These are phyloP conservation scores for Ophiostoma sp. DNA, from an alignment of 2,329 filamentous ascomycete species.

Conservation along the genomic window DNA sequence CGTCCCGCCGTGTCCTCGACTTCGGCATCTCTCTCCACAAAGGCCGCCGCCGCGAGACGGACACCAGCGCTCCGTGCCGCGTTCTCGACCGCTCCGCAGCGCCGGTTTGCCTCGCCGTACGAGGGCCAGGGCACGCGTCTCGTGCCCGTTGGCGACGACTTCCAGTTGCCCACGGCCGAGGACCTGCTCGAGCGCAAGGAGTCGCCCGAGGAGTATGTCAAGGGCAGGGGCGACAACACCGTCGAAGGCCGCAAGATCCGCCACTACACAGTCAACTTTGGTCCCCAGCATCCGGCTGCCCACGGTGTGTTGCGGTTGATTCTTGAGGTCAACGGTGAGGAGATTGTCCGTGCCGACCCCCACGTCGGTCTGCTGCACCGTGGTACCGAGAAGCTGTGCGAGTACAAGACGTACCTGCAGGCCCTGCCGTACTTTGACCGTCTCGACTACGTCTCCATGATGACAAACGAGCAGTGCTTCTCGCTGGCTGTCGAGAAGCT, in stretches of 20 bases:
- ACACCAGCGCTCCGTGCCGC: constrained; percentile 42
- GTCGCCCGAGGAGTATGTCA: constrained; percentile 32
- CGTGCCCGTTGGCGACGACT: constrained; percentile 60
- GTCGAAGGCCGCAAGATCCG: constrained; percentile 74
- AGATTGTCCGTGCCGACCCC: constrained; percentile 92
- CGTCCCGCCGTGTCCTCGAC: constrained; percentile 34
- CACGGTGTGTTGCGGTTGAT: constrained; percentile 97
- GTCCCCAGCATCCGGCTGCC: constrained; percentile 94
- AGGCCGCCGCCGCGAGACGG: constrained; percentile 19
- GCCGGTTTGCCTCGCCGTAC: constrained; percentile 50
- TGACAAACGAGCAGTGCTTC: constrained; percentile 99
- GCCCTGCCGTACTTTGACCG: constrained; percentile 98
- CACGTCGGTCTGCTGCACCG: constrained; percentile 95
- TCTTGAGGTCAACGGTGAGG: constrained; percentile 94
- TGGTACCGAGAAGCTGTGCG: constrained; percentile 98
- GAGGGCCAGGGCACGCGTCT: constrained; percentile 55
- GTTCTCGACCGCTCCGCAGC: constrained; percentile 60
- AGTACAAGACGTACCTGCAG: constrained; percentile 99
- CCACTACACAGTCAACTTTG: constrained; percentile 99
- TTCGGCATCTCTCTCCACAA: neutral
- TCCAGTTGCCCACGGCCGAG: constrained; percentile 47
- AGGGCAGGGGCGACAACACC: constrained; percentile 42
- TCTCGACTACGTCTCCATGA: constrained; percentile 99
- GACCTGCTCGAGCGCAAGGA: constrained; percentile 29
- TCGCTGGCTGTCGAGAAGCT: constrained; percentile 95